phyloP scores from a whole-genome alignment of 805 yeast genomes.

The Ogataea paradorogensis region DNA sequence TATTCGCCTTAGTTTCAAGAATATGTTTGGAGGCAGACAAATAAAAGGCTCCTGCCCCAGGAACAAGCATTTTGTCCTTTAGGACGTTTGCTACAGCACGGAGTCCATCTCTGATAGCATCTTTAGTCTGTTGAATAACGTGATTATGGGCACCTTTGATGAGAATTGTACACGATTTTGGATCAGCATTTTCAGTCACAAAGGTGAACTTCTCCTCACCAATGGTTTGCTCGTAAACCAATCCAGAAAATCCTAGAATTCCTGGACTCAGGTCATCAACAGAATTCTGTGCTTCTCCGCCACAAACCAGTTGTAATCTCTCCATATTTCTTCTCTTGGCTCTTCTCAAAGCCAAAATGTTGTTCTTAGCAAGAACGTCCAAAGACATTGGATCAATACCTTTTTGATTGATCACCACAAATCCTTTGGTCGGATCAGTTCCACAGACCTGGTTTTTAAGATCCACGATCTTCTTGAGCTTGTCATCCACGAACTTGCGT shows the following conservation, averaged over 20 bases:
- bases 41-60: slow-evolving; percentile 97
- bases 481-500: slow-evolving; percentile 91
- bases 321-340: slow-evolving; percentile 99
- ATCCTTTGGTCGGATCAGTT: slow-evolving; percentile 65
- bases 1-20: slow-evolving; percentile 52
- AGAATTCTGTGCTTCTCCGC: slow-evolving; percentile 97
- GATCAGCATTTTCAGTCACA: slow-evolving; percentile 85
- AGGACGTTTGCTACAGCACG: slow-evolving; percentile 91
- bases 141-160: slow-evolving; percentile 93
- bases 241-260: slow-evolving; percentile 83
- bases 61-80: slow-evolving; percentile 79
- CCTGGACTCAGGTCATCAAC: slow-evolving; percentile 86
- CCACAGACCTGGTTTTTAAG: slow-evolving; percentile 91
- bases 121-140: slow-evolving; percentile 87
- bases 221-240: slow-evolving; percentile 85
- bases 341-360: slow-evolving; percentile 90
- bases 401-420: slow-evolving; percentile 95
- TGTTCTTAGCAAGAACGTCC: slow-evolving; percentile 89
- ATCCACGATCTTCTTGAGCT: slow-evolving; percentile 85
- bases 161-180: slow-evolving; percentile 86
- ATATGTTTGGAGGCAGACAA: slow-evolving; percentile 75
- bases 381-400: slow-evolving; percentile 98
- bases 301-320: slow-evolving; percentile 91
- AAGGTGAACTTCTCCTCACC: slow-evolving; percentile 98
- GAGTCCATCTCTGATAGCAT: slow-evolving; percentile 95